Conservation (phyloP, 139 green algal genomes). For the Pseudopediastrum boryanum region DNA sequence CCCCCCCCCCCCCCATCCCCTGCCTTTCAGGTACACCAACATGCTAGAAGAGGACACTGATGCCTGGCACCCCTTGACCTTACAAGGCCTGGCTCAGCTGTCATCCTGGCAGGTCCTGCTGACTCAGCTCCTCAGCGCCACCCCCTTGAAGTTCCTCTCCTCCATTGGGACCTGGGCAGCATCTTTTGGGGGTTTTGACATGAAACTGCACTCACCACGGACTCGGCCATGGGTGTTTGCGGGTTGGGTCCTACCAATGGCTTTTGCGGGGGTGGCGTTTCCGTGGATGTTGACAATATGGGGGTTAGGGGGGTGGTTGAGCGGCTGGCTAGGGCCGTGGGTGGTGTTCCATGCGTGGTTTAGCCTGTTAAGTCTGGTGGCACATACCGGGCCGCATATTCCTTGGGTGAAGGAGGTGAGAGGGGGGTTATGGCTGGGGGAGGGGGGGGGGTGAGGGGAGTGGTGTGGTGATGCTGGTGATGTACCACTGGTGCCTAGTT, state of each 20-base stretch:
- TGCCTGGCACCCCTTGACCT: constrained; percentile 45
- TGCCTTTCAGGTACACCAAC: constrained; percentile 33
- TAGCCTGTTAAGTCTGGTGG: constrained; percentile 39
- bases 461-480: no score
- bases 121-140: constrained; percentile 22
- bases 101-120: background rate
- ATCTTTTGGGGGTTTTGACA: constrained; percentile 45
- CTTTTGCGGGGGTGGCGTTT: constrained; percentile 42
- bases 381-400: constrained; percentile 58
- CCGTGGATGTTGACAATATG: constrained; percentile 40
- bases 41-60: constrained; percentile 44
- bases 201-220: constrained; percentile 36
- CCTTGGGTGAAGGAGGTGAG: constrained; percentile 36
- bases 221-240: constrained; percentile 26
- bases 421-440: background rate
- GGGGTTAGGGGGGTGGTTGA: constrained; percentile 38
- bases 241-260: constrained; percentile 42
- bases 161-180: constrained; percentile 44
- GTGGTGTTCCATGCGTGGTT: constrained; percentile 65
- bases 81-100: constrained; percentile 4
- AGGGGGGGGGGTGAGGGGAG: background rate
- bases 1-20: no score
- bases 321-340: constrained; percentile 55
- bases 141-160: constrained; percentile 52
- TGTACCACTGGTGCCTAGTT: no score